Percentiles rank a stretch among this genome's conserved stretches.
Conservation (phyloP, 768 basidiomycete genomes). For the Lepiota brunneoincarnata region DNA sequence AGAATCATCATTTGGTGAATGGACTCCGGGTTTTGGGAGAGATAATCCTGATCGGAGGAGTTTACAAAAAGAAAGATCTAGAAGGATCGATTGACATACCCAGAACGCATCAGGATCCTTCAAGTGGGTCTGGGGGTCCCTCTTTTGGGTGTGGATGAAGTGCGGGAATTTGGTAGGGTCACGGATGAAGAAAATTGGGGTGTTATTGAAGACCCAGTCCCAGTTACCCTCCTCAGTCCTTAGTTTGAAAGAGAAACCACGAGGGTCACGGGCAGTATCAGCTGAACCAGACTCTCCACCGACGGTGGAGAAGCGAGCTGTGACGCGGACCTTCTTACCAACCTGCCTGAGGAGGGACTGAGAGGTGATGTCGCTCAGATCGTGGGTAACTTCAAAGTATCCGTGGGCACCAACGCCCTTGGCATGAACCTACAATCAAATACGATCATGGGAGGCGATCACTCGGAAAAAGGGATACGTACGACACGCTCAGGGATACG, state of each 20-base stretch:
- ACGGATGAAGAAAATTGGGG: slow-evolving; percentile 88
- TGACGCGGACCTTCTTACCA: slow-evolving; percentile 68
- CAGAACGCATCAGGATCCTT: slow-evolving; percentile 87
- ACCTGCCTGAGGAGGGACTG: slow-evolving; percentile 62
- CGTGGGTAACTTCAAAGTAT: slow-evolving; percentile 86
- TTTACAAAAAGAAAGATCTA: not conserved
- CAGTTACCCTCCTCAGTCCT: slow-evolving; percentile 89
- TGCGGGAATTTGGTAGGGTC: slow-evolving; percentile 90
- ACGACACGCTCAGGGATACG: slow-evolving; percentile 95
- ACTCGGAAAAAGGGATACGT: slow-evolving; percentile 22
- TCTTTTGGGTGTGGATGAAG: slow-evolving; percentile 93
- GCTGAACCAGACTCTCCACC: slow-evolving; percentile 86
- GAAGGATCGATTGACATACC: slow-evolving; percentile 35
- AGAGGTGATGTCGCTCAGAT: slow-evolving; percentile 79
- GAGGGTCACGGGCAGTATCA: slow-evolving; percentile 90
- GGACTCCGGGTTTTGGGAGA: slow-evolving; percentile 85
- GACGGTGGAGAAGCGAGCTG: slow-evolving; percentile 92
- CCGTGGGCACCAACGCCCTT: slow-evolving; percentile 94
- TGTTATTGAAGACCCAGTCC: slow-evolving; percentile 93
- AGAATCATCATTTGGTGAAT: slow-evolving; percentile 88
- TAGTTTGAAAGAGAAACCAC: slow-evolving; percentile 90
- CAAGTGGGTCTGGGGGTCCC: slow-evolving; percentile 88
- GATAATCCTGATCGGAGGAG: slow-evolving; percentile 62
- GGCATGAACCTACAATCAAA: slow-evolving; percentile 69
- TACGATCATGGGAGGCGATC: slow-evolving; percentile 21